Evolutionary conservation across 345 rosid species (phyloP), one percentile per base, ranked within the genome.

Genomic region (Syzygium aromaticum): DNA sequence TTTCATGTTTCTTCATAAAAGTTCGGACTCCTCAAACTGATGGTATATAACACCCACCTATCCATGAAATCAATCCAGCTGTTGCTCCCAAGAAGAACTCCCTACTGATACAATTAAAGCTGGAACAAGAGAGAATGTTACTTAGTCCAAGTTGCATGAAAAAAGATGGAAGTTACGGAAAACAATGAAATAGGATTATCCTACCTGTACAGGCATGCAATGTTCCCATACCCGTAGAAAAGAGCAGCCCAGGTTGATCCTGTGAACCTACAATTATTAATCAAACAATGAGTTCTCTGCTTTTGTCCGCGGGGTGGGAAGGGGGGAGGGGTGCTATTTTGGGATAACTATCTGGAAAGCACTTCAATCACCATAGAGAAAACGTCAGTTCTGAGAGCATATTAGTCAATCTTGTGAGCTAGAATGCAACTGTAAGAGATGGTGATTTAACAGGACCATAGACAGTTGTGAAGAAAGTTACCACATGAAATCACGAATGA

Each of bases 401-500:
- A 46, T n/a, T 43, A 61, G 21, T 46, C 51, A 43, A 85, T 21
- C 61, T 38, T 19, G 67, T 46, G 28, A 51, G 43, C 11, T 4
- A 40, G 46, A 61, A 61, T 0, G 23, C 40, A 46, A 49, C 8
- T 21, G 27, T 14, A 86, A 73, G 84, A 86, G 49, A 73, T 33
- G 25, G 22, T 46, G 5, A 46, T 52, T 38, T 63, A 49, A 67
- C 22, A 82, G 85, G 63, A 22, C 80, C n/a, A 12, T 16, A 23
- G 82, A 38, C 82, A 25, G 73, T 23, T 21, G 51, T 25, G 27
- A 54, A 46, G 87, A 89, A 86, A 77, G 87, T 92, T 95, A 95
- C 99, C 99, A 97, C 98, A 97, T 97, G 78, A 96, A 91, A 92
- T 97, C 99, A 22, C 98, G 98, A 88, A 94, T 91, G 86, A 97